Base-by-base conservation (phyloP, 208 protist genomes). In the Novymonas esmeraldas region DNA sequence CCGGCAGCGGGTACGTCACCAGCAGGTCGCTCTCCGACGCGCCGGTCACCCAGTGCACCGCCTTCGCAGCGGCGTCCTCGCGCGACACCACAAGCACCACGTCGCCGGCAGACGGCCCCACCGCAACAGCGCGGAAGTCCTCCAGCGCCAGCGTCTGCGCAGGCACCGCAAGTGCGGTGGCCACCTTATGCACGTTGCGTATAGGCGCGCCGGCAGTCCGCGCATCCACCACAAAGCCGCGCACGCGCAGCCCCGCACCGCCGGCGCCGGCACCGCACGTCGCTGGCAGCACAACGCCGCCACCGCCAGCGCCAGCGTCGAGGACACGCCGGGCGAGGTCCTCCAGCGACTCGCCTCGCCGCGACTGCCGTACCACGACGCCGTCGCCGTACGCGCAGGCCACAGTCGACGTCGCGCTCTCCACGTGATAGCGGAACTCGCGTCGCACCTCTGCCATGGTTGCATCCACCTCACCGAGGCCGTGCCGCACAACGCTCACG, bases 81-180 rank as follows among this genome's bases (percentile, higher is more conserved):
- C 68, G 70, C 20, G 76, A 67, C 49, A 79, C 42, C 45, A 80
- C 55, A 11, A 84, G 68, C 42, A 75, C 64, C 36, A 65, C 67
- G 34, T 66, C 71, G 31, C 60, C 42, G 14, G 39, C 61, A 31
- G 66, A 62, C 50, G 52, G 57, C 38, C 39, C 68, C 36, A 71
- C 76, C 16, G 42, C 70, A 52, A 82, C 51, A n/a, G 61, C 41
- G n/a, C 54, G 64, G 62, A 84, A 80, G 73, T 89, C 83, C 71
- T 85, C 83, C 69, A 89, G 71, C 58, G 83, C 73, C 2, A 85
- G 62, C 58, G 77, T 78, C 70, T 89, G 79, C 64, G 70, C 79
- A 61, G 70, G 79, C 64, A 75, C 64, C 39, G 64, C 39, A 28
- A 84, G 67, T n/a, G 73, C 83, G 5, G 50, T 54, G 26, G 46